Base-by-base conservation (phyloP, 2,329 filamentous ascomycete species). In the Penicillium sp. region DNA sequence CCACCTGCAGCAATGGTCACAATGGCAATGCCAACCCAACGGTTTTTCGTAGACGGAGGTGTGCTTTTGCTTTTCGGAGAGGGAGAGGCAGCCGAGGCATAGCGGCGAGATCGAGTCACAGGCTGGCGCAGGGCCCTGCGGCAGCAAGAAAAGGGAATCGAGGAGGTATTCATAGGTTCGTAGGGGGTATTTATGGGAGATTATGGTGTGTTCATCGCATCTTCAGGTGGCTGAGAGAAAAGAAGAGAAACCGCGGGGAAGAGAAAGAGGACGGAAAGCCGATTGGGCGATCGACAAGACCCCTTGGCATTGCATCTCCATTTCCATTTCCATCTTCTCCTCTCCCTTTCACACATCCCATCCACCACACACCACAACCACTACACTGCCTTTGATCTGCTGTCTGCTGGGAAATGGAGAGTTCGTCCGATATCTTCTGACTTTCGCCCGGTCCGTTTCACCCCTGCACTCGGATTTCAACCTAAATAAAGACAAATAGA, bases 1-100 rank as follows among this genome's bases (percentile, higher is more conserved):
- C 67, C 72, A 21, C 66, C 71, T 16, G 74, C 73, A n/a, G 66
- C 59, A 21, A 64, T 60, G 23, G 71, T 74, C 40, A 76, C 60
- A 47, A 71, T 43, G 24, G 65, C 62, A 52, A 75, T 52, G 34
- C 68, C 69, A 40, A 75, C 54, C 72, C 72, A 76, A 53, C 62
- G 64, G 49, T 39, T 65, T 51, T 40, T 54, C 21, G 57, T 36
- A 18, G 64, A 48, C 23, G 61, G 29, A 24, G 37, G 19, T 5
- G n/a, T n/a, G n/a, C n/a, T n/a, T n/a, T 36, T 31, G 19, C 47
- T 3, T n/a, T 44, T 28, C 11, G 58, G 19, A 9, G 63, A 34
- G 11, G 63, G 50, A n/a, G 52, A 46, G 34, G 61, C 55, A 42
- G 61, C 62, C 29, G 61, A 56, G 45, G 61, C 64, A 65, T 66